Evolutionary conservation across 768 basidiomycete species (phyloP).

Genomic region (Termitomyces sp.): DNA sequence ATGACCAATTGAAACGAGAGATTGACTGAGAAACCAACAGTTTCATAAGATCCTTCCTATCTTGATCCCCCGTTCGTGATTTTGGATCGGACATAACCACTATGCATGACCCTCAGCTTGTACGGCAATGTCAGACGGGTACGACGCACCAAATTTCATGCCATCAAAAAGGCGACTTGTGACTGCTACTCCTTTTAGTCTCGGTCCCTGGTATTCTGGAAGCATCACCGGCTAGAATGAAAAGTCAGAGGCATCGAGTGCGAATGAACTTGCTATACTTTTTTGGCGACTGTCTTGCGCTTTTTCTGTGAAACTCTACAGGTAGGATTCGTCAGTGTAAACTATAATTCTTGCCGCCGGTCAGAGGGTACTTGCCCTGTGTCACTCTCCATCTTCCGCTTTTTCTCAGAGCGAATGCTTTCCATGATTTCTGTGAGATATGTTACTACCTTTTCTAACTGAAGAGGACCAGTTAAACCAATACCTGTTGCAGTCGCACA

Average conservation of each 20-base stretch:
- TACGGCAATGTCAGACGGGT: background rate
- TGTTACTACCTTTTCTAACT: background rate
- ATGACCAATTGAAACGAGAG: background rate
- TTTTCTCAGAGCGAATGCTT: constrained; percentile 55
- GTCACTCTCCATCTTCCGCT: constrained; percentile 68
- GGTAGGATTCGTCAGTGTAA: background rate
- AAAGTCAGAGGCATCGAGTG: background rate
- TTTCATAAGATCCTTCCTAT: constrained; percentile 65
- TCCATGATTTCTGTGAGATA: constrained; percentile 47
- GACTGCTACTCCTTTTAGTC: constrained; percentile 50
- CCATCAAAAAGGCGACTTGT: constrained; percentile 66
- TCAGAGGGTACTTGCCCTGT: constrained; percentile 31
- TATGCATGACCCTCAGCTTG: constrained; percentile 20
- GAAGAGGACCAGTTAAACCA: background rate
- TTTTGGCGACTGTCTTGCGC: constrained; percentile 44
- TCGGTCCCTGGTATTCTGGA: constrained; percentile 62
- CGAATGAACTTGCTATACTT: constrained; percentile 29
- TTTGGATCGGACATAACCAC: constrained; percentile 76
- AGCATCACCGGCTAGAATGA: constrained; percentile 48
- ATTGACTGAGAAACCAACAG: constrained; percentile 34
- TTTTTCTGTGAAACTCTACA: constrained; percentile 48
- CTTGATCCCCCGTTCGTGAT: constrained; percentile 57
- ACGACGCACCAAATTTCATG: constrained; percentile 69
- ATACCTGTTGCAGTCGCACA: constrained; percentile 67
- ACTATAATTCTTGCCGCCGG: background rate